Conservation (phyloP, 352 stramenopile genomes). For the Pythium pectinolyticum region DNA sequence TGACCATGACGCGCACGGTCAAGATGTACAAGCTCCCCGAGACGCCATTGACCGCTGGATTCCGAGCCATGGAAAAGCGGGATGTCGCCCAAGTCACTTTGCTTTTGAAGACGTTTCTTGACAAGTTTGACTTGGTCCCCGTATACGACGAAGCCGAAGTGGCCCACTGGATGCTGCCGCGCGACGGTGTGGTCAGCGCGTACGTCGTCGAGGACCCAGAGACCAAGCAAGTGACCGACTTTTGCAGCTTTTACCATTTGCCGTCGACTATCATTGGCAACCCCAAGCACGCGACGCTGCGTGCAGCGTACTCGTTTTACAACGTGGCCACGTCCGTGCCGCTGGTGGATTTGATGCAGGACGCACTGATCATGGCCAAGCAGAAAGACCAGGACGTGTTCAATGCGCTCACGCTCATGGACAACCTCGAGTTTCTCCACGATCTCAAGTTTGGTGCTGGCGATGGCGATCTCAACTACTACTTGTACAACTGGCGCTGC, state of each 20-base stretch:
- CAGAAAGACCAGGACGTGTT: conserved; percentile 59
- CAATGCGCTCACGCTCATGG: conserved; percentile 70
- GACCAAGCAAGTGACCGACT: conserved; percentile 89
- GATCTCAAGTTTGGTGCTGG: conserved; percentile 61
- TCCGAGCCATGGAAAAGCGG: conserved; percentile 57
- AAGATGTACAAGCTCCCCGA: conserved; percentile 88
- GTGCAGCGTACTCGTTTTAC: conserved; percentile 99
- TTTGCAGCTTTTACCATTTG: conserved; percentile 98
- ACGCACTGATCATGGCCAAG: conserved; percentile 61
- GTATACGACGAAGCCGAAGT: conserved; percentile 93
- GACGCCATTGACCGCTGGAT: conserved; percentile 32
- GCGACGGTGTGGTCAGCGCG: conserved; percentile 93
- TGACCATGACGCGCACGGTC: conserved; percentile 94
- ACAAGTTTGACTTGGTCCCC: conserved; percentile 76
- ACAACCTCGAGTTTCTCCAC: conserved; percentile 59
- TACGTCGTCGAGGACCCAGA: conserved; percentile 88
- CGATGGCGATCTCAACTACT: conserved; percentile 68
- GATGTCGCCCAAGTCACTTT: conserved; percentile 52
- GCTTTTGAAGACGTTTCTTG: conserved; percentile 55
- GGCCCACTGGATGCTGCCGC: conserved; percentile 97
- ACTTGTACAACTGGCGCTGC: conserved; percentile 78
- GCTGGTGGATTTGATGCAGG: conserved; percentile 67
- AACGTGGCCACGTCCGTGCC: conserved; percentile 86
- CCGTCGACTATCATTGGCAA: conserved; percentile 95
- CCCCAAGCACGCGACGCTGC: conserved; percentile 94